Evolutionary conservation across 2,329 filamentous ascomycete genomes (phyloP).

Genomic region (Fusarium sp.): DNA sequence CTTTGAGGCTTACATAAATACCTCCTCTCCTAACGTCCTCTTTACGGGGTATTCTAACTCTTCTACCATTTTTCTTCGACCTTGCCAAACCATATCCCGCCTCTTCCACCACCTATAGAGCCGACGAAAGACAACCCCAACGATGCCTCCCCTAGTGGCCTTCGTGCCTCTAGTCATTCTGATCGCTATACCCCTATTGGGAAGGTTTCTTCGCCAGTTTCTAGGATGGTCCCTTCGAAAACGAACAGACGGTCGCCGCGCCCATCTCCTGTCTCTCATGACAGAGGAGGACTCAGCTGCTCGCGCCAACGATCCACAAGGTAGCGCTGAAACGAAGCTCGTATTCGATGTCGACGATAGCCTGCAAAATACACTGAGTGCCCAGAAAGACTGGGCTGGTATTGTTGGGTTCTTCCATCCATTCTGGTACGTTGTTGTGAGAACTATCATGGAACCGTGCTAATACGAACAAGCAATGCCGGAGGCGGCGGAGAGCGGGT

Average conservation of each 20-base stretch:
- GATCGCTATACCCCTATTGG: conserved; percentile 44
- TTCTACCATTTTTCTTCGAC: not conserved
- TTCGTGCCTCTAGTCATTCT: conserved; percentile 34
- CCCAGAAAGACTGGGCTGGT: conserved; percentile 76
- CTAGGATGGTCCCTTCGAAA: conserved; percentile 71
- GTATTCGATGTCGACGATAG: conserved; percentile 59
- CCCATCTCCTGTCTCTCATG: conserved; percentile 66
- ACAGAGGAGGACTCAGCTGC: conserved; percentile 58
- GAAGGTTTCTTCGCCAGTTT: conserved; percentile 52
- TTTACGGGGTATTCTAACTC: not conserved
- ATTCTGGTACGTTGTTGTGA: conserved; percentile 76
- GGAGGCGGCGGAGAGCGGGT: conserved; percentile 96
- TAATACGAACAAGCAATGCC: conserved; percentile 74
- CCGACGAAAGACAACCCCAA: conserved; percentile 1
- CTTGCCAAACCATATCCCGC: not conserved
- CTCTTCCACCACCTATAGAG: not conserved
- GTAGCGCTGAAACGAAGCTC: conserved; percentile 68
- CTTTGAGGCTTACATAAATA: conserved; percentile 21
- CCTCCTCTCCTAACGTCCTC: not conserved
- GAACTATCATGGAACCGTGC: conserved; percentile 5
- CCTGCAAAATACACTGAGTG: conserved; percentile 46
- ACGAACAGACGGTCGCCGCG: conserved; percentile 71
- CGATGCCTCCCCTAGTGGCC: conserved; percentile 22
- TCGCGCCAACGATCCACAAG: conserved; percentile 49
- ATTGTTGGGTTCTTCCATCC: conserved; percentile 97